Conservation (phyloP, 768 basidiomycete genomes). For the Clitopilus hobsonii region DNA sequence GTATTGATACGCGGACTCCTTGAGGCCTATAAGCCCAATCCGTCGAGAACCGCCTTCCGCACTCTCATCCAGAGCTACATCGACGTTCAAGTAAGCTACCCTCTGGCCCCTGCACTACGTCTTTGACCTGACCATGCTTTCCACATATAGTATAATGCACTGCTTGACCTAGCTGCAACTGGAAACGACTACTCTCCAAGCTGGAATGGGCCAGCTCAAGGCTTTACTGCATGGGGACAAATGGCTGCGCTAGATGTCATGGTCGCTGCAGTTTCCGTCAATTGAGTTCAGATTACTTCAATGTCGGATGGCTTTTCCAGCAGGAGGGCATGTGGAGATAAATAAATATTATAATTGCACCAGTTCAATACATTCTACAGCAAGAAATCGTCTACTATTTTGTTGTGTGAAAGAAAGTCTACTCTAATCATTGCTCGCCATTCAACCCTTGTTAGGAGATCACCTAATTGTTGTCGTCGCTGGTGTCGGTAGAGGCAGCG, state of each 20-base stretch:
- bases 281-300: too few relatives aligned
- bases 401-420: too few relatives aligned
- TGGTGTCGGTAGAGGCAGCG: neutral
- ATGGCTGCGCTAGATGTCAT: constrained; percentile 42
- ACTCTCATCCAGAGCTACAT: constrained; percentile 44
- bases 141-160: constrained; percentile 46
- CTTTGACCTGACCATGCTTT: neutral
- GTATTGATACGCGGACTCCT: constrained; percentile 43
- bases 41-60: constrained; percentile 29
- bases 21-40: constrained; percentile 38
- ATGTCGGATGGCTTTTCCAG: too few relatives aligned
- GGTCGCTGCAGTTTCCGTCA: constrained; percentile 31
- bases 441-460: too few relatives aligned
- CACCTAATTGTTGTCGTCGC: neutral
- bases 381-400: too few relatives aligned
- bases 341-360: too few relatives aligned
- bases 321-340: too few relatives aligned
- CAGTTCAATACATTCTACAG: too few relatives aligned
- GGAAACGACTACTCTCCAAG: constrained; percentile 37
- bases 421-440: too few relatives aligned
- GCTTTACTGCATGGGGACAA: constrained; percentile 46
- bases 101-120: neutral
- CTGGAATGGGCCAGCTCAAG: constrained; percentile 42
- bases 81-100: constrained; percentile 40
- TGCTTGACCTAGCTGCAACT: constrained; percentile 42